Evolutionary conservation across 2,329 filamentous ascomycete genomes (phyloP).

Genomic region (Kalaharituber pfeilii): DNA sequence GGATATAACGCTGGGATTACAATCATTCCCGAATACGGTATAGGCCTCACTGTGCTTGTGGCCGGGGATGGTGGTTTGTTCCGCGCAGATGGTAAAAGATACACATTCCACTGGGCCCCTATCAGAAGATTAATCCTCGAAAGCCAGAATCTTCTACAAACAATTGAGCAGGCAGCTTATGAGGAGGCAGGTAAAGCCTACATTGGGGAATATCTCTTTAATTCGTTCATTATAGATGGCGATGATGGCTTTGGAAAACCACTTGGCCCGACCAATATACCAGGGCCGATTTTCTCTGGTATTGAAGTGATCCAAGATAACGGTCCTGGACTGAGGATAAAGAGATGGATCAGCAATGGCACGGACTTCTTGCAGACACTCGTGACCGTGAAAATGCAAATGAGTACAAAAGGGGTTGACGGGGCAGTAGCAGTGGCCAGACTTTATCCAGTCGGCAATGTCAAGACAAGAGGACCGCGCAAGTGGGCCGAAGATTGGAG

Average conservation of each 20-base stretch:
- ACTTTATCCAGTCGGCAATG: background rate
- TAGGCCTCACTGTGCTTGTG: background rate
- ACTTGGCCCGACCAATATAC: background rate
- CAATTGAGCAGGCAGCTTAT: background rate
- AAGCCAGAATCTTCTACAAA: background rate
- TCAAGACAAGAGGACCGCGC: background rate
- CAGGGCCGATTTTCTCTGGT: background rate
- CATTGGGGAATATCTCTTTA: background rate
- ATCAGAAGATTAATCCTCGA: background rate
- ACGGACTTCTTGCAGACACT: background rate
- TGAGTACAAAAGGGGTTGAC: background rate
- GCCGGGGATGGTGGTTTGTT: background rate
- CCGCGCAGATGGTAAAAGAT: background rate
- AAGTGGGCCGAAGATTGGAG: conserved; percentile 1
- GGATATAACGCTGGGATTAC: background rate
- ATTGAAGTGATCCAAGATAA: background rate
- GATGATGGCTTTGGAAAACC: background rate
- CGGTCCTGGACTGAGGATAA: background rate
- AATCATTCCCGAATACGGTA: background rate
- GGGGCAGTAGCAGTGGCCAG: background rate
- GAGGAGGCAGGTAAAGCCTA: background rate
- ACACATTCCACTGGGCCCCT: background rate
- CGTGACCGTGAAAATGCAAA: background rate
- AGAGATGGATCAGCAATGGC: conserved; percentile 1
- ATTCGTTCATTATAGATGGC: background rate